A percentile compares a stretch with the other conserved stretches of the same genome.
Conservation (phyloP, 1,284 basidiomycete species). For the Malassezia yamatoensis region DNA sequence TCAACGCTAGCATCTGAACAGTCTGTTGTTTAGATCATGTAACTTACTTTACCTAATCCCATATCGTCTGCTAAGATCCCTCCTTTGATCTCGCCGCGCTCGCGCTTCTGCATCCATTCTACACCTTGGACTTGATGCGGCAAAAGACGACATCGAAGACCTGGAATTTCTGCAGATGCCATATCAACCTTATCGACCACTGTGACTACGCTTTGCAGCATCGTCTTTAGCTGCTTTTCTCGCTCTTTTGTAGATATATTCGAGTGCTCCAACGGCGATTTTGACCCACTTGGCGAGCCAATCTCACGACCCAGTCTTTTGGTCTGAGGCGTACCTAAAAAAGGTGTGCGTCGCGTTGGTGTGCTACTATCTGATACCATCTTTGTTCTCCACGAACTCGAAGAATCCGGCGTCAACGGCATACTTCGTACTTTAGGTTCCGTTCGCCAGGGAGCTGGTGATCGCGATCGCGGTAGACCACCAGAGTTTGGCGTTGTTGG, state of each 20-base stretch:
- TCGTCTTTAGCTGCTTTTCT: slow-evolving; percentile 30
- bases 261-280: not conserved
- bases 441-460: slow-evolving; percentile 5
- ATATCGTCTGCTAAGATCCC: slow-evolving; percentile 74
- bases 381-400: not conserved
- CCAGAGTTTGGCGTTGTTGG: not conserved
- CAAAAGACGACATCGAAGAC: slow-evolving; percentile 59
- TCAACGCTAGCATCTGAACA: slow-evolving; percentile 75
- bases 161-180: slow-evolving; percentile 14
- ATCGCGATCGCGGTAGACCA: not conserved
- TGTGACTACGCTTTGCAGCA: slow-evolving; percentile 33
- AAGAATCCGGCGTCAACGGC: slow-evolving; percentile 3
- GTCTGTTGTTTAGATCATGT: slow-evolving; percentile 55
- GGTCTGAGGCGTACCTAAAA: not conserved
- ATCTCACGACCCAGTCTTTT: not conserved
- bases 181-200: slow-evolving; percentile 25
- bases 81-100: slow-evolving; percentile 61
- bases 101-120: slow-evolving; percentile 76
- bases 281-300: not conserved
- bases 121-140: slow-evolving; percentile 79
- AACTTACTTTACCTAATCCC: slow-evolving; percentile 50
- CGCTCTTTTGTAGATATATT: slow-evolving; percentile 25
- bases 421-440: slow-evolving; percentile 13
- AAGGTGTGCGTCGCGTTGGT: not conserved
- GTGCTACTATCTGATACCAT: not conserved